Evolutionary conservation across 1,284 basidiomycete genomes (phyloP).

Genomic region (Heterobasidion occidentale): DNA sequence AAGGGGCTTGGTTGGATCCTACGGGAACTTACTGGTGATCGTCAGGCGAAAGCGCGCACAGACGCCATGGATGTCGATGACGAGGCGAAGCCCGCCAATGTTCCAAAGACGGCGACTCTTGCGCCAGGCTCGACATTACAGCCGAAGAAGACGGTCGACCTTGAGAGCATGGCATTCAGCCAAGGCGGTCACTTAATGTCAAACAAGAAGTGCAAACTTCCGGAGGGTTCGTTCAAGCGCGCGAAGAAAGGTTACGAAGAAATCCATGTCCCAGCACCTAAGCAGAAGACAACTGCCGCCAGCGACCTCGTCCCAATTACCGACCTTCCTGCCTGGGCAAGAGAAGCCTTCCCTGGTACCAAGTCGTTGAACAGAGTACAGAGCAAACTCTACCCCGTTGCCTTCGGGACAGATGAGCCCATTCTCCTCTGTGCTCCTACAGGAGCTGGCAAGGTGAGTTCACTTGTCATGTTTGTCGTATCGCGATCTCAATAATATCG

Average conservation of each 20-base stretch:
- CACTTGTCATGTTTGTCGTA: slow-evolving; percentile 3
- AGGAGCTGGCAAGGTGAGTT: slow-evolving; percentile 90
- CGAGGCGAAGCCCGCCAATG: slow-evolving; percentile 32
- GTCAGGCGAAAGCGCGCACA: slow-evolving; percentile 45
- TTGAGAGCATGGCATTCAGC: slow-evolving; percentile 92
- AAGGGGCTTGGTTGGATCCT: slow-evolving; percentile 96
- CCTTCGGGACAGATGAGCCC: slow-evolving; percentile 93
- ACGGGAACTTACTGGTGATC: slow-evolving; percentile 77
- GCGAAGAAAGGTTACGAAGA: slow-evolving; percentile 97
- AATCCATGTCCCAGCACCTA: slow-evolving; percentile 94
- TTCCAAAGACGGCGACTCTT: slow-evolving; percentile 85
- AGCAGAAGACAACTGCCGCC: slow-evolving; percentile 62
- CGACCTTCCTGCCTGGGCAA: slow-evolving; percentile 82
- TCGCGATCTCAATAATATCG: slow-evolving; percentile 4
- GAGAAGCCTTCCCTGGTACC: slow-evolving; percentile 74
- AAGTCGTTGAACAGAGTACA: slow-evolving; percentile 91
- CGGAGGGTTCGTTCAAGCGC: slow-evolving; percentile 96
- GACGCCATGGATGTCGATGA: slow-evolving; percentile 80
- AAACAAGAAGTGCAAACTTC: slow-evolving; percentile 97
- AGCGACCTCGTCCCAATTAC: slow-evolving; percentile 74
- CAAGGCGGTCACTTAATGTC: slow-evolving; percentile 97
- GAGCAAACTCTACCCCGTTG: slow-evolving; percentile 87
- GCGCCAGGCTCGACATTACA: slow-evolving; percentile 84
- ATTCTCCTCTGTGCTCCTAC: slow-evolving; percentile 96
- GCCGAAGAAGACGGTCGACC: slow-evolving; percentile 82